A percentile compares a stretch with the other conserved stretches of the same genome.
These are phyloP conservation scores for Sextonia rubra DNA, from an alignment of 164 flowering plant species.

Conservation along the genomic window DNA sequence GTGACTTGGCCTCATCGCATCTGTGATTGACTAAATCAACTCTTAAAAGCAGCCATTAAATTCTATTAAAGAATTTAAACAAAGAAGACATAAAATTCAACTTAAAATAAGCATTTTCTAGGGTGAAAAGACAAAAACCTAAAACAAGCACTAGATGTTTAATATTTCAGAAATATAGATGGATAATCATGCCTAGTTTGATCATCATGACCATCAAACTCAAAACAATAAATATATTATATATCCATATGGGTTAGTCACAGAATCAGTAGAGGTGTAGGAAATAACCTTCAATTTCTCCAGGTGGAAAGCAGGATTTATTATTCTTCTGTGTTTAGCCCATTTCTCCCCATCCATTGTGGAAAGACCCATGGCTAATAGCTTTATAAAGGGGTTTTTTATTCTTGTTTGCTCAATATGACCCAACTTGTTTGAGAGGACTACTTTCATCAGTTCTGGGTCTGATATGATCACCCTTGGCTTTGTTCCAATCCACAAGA, in stretches of 20 bases:
- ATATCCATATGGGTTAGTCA: neutral
- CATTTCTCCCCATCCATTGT: slow-evolving; percentile 40
- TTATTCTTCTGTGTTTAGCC: slow-evolving; percentile 44
- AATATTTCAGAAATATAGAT: too few species aligned
- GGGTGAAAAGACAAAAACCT: neutral
- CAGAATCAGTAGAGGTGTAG: neutral
- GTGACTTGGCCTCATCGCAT: neutral
- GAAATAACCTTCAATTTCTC: slow-evolving; percentile 48
- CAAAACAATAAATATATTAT: neutral
- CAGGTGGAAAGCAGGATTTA: slow-evolving; percentile 47
- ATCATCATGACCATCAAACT: neutral
- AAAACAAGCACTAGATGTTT: neutral
- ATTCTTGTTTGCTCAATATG: neutral
- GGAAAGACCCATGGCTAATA: slow-evolving; percentile 23
- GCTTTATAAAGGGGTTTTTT: neutral
- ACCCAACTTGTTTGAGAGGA: slow-evolving; percentile 9
- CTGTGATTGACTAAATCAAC: neutral
- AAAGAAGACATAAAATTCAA: neutral
- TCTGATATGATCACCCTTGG: slow-evolving; percentile 10
- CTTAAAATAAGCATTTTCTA: neutral
- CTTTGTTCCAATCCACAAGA: slow-evolving; percentile 2
- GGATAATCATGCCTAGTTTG: neutral
- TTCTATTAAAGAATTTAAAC: neutral
- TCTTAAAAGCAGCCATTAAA: neutral
- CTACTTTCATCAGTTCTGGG: slow-evolving; percentile 7